Conservation (phyloP, 2,329 filamentous ascomycete genomes). For the Pleomassaria siparia region DNA sequence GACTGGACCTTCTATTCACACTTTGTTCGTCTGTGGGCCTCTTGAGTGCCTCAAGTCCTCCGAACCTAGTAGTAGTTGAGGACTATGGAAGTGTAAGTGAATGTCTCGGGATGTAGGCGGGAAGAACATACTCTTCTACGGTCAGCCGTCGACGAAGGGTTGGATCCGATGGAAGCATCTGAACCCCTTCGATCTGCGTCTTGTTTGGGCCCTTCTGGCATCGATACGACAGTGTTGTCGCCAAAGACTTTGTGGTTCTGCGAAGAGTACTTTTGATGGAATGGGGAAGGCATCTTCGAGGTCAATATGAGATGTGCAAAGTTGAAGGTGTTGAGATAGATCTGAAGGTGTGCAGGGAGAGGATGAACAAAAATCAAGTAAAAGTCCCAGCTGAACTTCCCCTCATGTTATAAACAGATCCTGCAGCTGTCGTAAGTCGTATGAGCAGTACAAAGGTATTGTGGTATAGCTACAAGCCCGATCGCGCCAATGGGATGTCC, state of each 20-base stretch:
- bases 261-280: conserved; percentile 42
- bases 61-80: conserved; percentile 27
- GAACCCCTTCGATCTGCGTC: conserved; percentile 35
- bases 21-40: conserved; percentile 32
- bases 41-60: conserved; percentile 36
- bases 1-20: conserved; percentile 29
- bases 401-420: conserved; percentile 15
- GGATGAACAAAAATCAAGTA: neutral
- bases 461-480: conserved; percentile 11
- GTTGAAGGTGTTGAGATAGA: neutral
- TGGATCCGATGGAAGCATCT: conserved; percentile 29
- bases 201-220: conserved; percentile 38
- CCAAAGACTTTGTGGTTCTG: conserved; percentile 37
- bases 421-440: conserved; percentile 25
- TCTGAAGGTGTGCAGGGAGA: neutral
- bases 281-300: conserved; percentile 39
- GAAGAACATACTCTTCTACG: conserved; percentile 30
- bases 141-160: conserved; percentile 21
- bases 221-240: conserved; percentile 27
- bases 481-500: conserved; percentile 39
- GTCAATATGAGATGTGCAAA: neutral
- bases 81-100: conserved; percentile 9
- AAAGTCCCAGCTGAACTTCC: conserved; percentile 14
- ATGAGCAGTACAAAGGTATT: conserved; percentile 38
- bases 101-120: conserved; percentile 21